phyloP scores from a whole-genome alignment of 1,139 yeast genomes.

The Candida neerlandica region DNA sequence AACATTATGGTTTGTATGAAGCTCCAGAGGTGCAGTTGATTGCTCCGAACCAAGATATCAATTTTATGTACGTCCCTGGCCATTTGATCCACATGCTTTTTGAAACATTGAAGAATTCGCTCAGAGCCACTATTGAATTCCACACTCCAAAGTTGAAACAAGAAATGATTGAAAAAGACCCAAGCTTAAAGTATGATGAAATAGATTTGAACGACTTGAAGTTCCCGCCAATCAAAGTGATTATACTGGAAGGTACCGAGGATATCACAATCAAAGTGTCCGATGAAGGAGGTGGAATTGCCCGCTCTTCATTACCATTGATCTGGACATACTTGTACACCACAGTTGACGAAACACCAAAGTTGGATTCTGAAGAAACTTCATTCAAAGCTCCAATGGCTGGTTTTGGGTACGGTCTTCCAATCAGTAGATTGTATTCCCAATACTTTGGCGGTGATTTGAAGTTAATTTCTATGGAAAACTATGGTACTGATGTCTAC shows the following conservation, averaged over 20 bases:
- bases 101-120: constrained; percentile 80
- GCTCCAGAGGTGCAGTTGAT: constrained; percentile 80
- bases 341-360: constrained; percentile 77
- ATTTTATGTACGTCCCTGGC: constrained; percentile 88
- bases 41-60: constrained; percentile 65
- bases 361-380: constrained; percentile 59
- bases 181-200: constrained; percentile 40
- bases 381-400: constrained; percentile 91
- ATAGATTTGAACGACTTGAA: constrained; percentile 64
- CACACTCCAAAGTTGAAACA: constrained; percentile 51
- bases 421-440: constrained; percentile 82
- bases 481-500: constrained; percentile 92
- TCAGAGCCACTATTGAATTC: constrained; percentile 82
- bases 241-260: constrained; percentile 88
- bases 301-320: constrained; percentile 79
- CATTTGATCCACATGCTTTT: constrained; percentile 87
- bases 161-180: constrained; percentile 44
- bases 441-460: constrained; percentile 92
- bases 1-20: constrained; percentile 79
- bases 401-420: constrained; percentile 91
- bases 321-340: constrained; percentile 94
- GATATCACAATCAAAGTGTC: constrained; percentile 92
- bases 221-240: constrained; percentile 84
- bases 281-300: constrained; percentile 95
- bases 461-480: constrained; percentile 87